Conservation (phyloP, 768 basidiomycete species). For the Auricularia sp. region DNA sequence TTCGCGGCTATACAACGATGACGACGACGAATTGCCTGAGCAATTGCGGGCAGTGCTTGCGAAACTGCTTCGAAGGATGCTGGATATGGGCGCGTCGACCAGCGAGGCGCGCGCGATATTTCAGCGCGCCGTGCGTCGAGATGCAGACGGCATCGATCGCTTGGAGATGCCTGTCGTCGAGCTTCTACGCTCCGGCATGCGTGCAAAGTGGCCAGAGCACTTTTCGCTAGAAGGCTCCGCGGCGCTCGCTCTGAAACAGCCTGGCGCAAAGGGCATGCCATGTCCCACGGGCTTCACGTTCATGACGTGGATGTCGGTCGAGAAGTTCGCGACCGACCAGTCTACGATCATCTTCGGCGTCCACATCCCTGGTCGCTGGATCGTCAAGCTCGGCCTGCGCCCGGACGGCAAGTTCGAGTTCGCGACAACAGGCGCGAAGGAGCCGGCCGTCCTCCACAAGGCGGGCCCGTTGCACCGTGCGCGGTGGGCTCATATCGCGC, state of each 20-base stretch:
- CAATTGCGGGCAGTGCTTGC: slow-evolving; percentile 27
- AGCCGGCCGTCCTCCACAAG: slow-evolving; percentile 33
- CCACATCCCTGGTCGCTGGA: slow-evolving; percentile 18
- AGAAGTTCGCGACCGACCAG: slow-evolving; percentile 26
- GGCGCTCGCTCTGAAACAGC: slow-evolving; percentile 37
- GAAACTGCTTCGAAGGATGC: slow-evolving; percentile 53
- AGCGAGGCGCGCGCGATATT: slow-evolving; percentile 56
- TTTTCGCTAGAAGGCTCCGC: slow-evolving; percentile 55
- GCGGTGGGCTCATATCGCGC: slow-evolving; percentile 62
- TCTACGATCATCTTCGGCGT: slow-evolving; percentile 29
- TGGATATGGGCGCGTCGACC: slow-evolving; percentile 66
- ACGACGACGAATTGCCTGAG: slow-evolving; percentile 3
- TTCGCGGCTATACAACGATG: slow-evolving; percentile 27
- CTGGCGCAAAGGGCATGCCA: slow-evolving; percentile 44
- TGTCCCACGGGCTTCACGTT: slow-evolving; percentile 53
- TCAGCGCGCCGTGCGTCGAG: slow-evolving; percentile 22
- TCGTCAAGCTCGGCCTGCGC: slow-evolving; percentile 38
- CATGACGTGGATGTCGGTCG: slow-evolving; percentile 53
- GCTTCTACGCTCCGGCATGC: slow-evolving; percentile 58
- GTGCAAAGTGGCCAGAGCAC: slow-evolving; percentile 69
- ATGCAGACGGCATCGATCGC: not conserved
- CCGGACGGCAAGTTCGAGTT: slow-evolving; percentile 50
- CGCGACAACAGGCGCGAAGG: slow-evolving; percentile 26
- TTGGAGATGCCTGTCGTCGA: slow-evolving; percentile 36
- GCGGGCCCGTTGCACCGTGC: slow-evolving; percentile 34